A percentile compares a stretch with the other conserved stretches of the same genome.
Conservation (phyloP, 2,329 filamentous ascomycete genomes). For the Colletotrichum higginsianum region DNA sequence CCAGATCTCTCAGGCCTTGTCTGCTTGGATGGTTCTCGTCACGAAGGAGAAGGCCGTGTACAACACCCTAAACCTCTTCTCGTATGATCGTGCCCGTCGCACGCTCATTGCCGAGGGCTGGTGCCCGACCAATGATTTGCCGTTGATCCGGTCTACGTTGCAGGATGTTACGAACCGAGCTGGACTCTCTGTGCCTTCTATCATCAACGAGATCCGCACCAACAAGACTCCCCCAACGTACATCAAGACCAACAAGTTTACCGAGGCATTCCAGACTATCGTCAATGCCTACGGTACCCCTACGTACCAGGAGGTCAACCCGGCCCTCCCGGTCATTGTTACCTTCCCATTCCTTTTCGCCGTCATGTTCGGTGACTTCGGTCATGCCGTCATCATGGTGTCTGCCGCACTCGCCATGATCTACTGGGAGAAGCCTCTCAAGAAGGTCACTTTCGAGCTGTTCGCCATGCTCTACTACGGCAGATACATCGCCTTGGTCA, state of each 20-base stretch:
- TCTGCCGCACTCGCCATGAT: constrained; percentile 91
- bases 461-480: constrained; percentile 99
- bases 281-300: constrained; percentile 98
- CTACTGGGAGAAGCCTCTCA: constrained; percentile 92
- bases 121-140: constrained; percentile 93
- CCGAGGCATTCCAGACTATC: constrained; percentile 97
- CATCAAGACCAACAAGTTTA: constrained; percentile 98
- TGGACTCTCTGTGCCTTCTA: constrained; percentile 96
- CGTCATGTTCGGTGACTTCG: constrained; percentile 99
- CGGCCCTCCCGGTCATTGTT: constrained; percentile 92
- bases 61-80: constrained; percentile 94
- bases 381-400: constrained; percentile 93
- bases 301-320: constrained; percentile 98
- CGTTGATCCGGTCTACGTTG: constrained; percentile 90
- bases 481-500: constrained; percentile 98
- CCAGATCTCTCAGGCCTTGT: constrained; percentile 92
- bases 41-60: constrained; percentile 99
- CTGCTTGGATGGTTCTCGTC: constrained; percentile 97
- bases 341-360: constrained; percentile 99
- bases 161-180: constrained; percentile 98
- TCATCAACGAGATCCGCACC: constrained; percentile 97
- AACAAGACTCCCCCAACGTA: constrained; percentile 98
- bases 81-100: constrained; percentile 94
- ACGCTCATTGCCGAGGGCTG: constrained; percentile 98
- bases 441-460: constrained; percentile 93